Base-by-base conservation (phyloP, 1,284 basidiomycete genomes). In the Malassezia furfur region DNA sequence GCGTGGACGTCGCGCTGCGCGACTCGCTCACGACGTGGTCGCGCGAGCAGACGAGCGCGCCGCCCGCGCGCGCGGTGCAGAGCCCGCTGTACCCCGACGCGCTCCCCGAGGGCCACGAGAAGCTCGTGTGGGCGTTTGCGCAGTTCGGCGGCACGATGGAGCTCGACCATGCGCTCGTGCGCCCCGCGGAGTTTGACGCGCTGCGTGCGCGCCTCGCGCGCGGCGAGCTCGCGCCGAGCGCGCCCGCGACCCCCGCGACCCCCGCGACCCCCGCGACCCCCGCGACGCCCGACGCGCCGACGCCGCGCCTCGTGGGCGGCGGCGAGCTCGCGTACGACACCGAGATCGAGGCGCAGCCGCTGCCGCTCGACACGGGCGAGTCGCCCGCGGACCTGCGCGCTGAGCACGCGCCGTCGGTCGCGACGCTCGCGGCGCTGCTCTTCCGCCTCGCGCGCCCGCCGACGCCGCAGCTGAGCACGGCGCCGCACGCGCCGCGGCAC, bases 121-220 rank as follows among this genome's bases (percentile, higher is more conserved):
- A 86, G 11, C 81, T 91, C n/a, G 79, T 91, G 0, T 91, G 90
- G 75, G 84, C 88, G 0, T 91, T 90, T 68, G 86, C 85, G 0
- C 88, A 90, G 64, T 79, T 91, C 25, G 78, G 82, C n/a, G 88
- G 88, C 2, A 81, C 78, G 0, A 77, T 85, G 49, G 78, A 81
- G 30, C 71, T 84, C 43, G 78, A 78, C 51, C 76, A 76, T 34
- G 59, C 63, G 15, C 65, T 78, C 5, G 70, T 78, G 65, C 77
- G 77, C 55, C 71, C 75, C 2, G 63, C 60, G 31, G 77, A 78
- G 52, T 78, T 77, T 54, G 63, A 76, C 10, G 67, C 64, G 39
- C 63, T 78, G 34, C 77, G 77, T 52, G 59, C 64, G 36, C 52
- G 69, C 1, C 56, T 78, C 3, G 70, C 70, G 9, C 61, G 63